Conservation (phyloP, 495 filamentous ascomycete genomes). For the Penicillium mononematosum region DNA sequence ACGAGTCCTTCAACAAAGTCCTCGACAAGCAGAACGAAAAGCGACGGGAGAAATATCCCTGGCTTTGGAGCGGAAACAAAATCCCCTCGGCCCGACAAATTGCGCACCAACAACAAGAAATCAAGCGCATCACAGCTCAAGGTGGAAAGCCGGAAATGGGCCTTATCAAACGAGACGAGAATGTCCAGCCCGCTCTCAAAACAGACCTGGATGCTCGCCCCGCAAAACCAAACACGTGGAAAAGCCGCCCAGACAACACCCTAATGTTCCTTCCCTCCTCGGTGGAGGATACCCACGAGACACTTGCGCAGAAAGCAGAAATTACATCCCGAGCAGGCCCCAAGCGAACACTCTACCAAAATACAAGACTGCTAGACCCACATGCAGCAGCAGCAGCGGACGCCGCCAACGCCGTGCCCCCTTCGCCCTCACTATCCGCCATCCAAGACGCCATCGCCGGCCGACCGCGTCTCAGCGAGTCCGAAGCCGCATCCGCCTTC, state of each 20-base stretch:
- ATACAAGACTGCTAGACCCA: slow-evolving; percentile 64
- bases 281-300: slow-evolving; percentile 66
- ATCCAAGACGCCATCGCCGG: slow-evolving; percentile 86
- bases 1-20: slow-evolving; percentile 90
- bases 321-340: slow-evolving; percentile 69
- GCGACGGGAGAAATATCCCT: slow-evolving; percentile 75
- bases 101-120: slow-evolving; percentile 69
- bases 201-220: slow-evolving; percentile 65
- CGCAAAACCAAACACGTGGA: slow-evolving; percentile 77
- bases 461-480: slow-evolving; percentile 58
- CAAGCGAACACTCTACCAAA: slow-evolving; percentile 75
- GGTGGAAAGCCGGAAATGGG: slow-evolving; percentile 47
- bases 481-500: slow-evolving; percentile 57
- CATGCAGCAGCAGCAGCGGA: slow-evolving; percentile 32
- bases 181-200: slow-evolving; percentile 49
- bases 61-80: slow-evolving; percentile 87
- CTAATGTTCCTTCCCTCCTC: slow-evolving; percentile 80
- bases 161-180: slow-evolving; percentile 19
- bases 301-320: slow-evolving; percentile 65
- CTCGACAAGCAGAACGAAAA: slow-evolving; percentile 90
- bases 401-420: slow-evolving; percentile 47
- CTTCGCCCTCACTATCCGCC: slow-evolving; percentile 80
- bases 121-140: slow-evolving; percentile 55
- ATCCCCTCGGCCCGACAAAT: slow-evolving; percentile 83
- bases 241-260: slow-evolving; percentile 68